Evolutionary conservation across 1,284 basidiomycete species (phyloP), one percentile per base, ranked within the genome.

Genomic region (Coniferiporia weirii): DNA sequence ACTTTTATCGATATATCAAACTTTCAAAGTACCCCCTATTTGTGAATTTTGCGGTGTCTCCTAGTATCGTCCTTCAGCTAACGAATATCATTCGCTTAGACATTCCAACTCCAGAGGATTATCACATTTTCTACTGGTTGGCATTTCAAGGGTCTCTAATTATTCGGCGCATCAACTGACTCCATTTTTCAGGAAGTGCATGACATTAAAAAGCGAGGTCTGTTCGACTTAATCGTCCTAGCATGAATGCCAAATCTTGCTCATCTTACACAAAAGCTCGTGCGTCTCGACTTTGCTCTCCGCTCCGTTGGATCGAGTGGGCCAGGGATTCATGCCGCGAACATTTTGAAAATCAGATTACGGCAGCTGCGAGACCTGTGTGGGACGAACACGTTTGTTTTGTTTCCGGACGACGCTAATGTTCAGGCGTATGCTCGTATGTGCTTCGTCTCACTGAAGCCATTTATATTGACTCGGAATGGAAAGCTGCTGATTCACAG

Each of bases 271-370:
- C 48, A 35, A 35, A 9, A 56, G 55, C 20, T 56, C 9, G 36
- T 34, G 20, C 56, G 56, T 36, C 38, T 58, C n/a, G 22, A 52
- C 6, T 58, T 34, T 52, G 56, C 56, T 20, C 50, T 58, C 10
- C 50, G 50, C 22, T 52, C 44, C 4, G 56, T 58, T 38, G 56
- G 56, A 22, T 51, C 50, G 10, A 32, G 50, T 20, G 56, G 56
- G 2, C 56, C 56, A 43, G 56, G 50, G 12, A 44, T 58, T n/a
- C 27, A 45, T 15, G 50, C 50, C 6, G 47, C 43, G 3, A 52
- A 58, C 15, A 35, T 40, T 7, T 36, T 51, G n/a, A 52, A 20
- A 15, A 46, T 20, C 7, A 38, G 22, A 22, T 38, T 58, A 20
- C 17, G 43, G n/a, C n/a, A 35, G 12, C 13, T 56, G n/a, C 47